Percentiles rank a stretch among this genome's conserved stretches.
Conservation (phyloP, 148 eudicot species). For the Amaranthus hypochondriacus region DNA sequence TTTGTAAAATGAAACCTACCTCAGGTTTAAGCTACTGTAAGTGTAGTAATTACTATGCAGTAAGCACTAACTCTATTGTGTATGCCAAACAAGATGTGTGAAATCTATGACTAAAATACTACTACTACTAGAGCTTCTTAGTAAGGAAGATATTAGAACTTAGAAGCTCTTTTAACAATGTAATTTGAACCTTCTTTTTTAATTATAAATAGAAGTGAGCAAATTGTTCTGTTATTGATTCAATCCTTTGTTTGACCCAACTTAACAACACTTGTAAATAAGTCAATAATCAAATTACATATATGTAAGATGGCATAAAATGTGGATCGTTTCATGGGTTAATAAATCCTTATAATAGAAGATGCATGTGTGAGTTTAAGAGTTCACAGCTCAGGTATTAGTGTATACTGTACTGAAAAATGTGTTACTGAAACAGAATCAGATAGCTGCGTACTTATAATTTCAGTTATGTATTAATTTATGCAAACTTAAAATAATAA, state of each 20-base stretch:
- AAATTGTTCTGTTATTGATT: background rate
- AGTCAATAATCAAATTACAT: too few species aligned
- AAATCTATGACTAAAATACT: constrained; percentile 15
- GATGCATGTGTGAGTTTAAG: constrained; percentile 2
- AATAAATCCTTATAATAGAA: background rate
- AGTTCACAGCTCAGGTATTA: constrained; percentile 9
- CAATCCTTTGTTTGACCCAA: background rate
- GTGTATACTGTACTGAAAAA: background rate
- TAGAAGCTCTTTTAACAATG: constrained; percentile 10
- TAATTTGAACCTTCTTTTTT: constrained; percentile 12
- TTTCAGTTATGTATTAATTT: background rate
- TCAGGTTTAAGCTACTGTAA: constrained; percentile 17
- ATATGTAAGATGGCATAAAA: constrained; percentile 3
- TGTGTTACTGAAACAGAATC: background rate
- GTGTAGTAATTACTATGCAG: too few species aligned
- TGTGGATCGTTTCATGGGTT: constrained; percentile 15
- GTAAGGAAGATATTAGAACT: too few species aligned
- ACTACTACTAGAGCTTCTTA: constrained; percentile 13
- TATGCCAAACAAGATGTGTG: constrained; percentile 7
- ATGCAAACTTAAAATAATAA: too few species aligned
- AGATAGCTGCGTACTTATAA: background rate
- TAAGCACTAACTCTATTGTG: constrained; percentile 10
- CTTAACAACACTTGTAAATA: too few species aligned
- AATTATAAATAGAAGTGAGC: constrained; percentile 6
- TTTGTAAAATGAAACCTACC: constrained; percentile 20